Conservation (phyloP, 176 grass and related monocot genomes). For the Hyparrhenia diplandra region DNA sequence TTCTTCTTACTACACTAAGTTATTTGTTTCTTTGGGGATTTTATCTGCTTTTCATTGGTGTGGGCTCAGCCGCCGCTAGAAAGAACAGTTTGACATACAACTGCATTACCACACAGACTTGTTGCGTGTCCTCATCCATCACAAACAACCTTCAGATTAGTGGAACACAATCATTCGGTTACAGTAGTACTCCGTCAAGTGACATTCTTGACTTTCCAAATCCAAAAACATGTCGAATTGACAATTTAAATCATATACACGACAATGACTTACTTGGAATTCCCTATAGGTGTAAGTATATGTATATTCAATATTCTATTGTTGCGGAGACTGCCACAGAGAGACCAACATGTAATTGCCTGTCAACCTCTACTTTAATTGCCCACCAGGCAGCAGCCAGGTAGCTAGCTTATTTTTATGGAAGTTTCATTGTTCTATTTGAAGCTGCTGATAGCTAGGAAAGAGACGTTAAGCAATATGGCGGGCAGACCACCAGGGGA, state of each 20-base stretch:
- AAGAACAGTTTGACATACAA: not conserved
- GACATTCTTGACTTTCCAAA: slow-evolving; percentile 6
- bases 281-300: not conserved
- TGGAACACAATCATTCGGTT: not conserved
- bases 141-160: not conserved
- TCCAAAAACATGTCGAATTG: not conserved
- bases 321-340: not conserved
- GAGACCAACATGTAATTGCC: not conserved
- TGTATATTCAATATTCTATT: not conserved
- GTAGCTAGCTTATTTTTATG: too few species aligned
- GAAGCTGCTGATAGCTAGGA: not conserved
- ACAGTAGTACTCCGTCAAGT: not conserved
- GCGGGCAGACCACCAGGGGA: not conserved
- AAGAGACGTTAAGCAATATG: slow-evolving; percentile 2
- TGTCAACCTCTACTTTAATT: slow-evolving; percentile 17
- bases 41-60: too few species aligned
- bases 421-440: not conserved
- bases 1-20: not conserved
- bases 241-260: not conserved
- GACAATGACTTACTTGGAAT: not conserved
- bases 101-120: not conserved
- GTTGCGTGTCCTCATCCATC: not conserved
- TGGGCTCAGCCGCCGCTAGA: too few species aligned
- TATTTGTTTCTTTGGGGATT: not conserved
- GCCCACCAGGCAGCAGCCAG: not conserved